A percentile compares a stretch with the other conserved stretches of the same genome.
Evolutionary conservation across 257 asterid species (phyloP).

Genomic region (Solanum ossicruentum): DNA sequence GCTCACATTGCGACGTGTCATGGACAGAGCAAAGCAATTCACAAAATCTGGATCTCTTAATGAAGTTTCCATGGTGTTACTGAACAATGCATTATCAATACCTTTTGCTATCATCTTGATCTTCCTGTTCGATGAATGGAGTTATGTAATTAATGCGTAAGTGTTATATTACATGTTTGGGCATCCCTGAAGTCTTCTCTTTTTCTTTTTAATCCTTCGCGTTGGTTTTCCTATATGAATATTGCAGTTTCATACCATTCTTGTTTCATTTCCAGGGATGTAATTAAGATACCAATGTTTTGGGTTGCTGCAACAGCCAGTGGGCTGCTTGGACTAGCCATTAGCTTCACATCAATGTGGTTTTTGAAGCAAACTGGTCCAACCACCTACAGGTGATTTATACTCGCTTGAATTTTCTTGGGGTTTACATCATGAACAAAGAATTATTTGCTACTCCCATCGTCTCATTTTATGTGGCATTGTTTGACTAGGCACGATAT

Average conservation of each 20-base stretch:
- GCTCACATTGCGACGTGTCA: conserved; percentile 36
- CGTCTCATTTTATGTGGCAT: no score
- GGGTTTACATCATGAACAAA: background rate
- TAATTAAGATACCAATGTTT: conserved; percentile 25
- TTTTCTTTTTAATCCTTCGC: background rate
- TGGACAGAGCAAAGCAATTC: conserved; percentile 39
- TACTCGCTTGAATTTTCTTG: background rate
- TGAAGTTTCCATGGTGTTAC: conserved; percentile 42
- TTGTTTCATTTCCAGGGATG: conserved; percentile 18
- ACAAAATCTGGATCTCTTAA: conserved; percentile 42
- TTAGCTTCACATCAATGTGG: conserved; percentile 47
- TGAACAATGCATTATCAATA: conserved; percentile 30
- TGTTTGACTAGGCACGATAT: no score
- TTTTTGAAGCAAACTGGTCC: conserved; percentile 38
- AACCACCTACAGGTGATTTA: conserved; percentile 34
- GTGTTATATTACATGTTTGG: background rate
- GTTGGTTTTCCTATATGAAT: background rate
- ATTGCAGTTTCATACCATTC: background rate
- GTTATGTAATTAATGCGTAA: conserved; percentile 22
- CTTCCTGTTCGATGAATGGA: conserved; percentile 31
- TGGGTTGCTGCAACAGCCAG: conserved; percentile 43
- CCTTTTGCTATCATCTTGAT: conserved; percentile 36
- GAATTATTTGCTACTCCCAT: background rate
- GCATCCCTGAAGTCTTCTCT: background rate
- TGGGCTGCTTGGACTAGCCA: conserved; percentile 38